These are phyloP conservation scores for Fusarium gaditjirri DNA, from an alignment of 2,329 filamentous ascomycete species.

Conservation along the genomic window DNA sequence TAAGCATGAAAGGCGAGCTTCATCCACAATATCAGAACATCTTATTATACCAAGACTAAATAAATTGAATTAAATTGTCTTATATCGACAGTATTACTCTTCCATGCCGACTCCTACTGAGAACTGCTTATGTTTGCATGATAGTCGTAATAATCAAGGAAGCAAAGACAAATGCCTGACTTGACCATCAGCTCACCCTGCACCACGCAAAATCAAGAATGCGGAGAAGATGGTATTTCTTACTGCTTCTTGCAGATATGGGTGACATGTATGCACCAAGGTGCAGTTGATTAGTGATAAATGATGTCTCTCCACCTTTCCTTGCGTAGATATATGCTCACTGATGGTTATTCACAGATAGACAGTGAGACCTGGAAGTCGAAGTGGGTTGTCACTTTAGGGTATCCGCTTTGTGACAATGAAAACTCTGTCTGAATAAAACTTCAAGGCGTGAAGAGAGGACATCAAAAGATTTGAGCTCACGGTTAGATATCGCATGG, in stretches of 20 bases:
- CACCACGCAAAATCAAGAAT: fast-evolving
- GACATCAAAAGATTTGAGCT: no score
- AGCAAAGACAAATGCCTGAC: not conserved
- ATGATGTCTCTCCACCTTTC: fast-evolving
- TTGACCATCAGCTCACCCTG: not conserved
- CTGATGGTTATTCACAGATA: fast-evolving
- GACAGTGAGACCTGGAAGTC: fast-evolving
- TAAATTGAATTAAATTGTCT: no score
- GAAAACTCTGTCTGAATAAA: not conserved
- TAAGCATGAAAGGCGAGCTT: fast-evolving
- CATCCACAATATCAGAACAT: not conserved
- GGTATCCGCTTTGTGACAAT: no score
- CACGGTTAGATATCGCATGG: fast-evolving
- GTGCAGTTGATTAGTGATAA: not conserved
- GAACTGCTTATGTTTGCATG: not conserved
- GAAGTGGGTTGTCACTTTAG: fast-evolving
- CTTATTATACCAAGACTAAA: no score
- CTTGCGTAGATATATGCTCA: not conserved
- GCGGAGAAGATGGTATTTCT: not conserved
- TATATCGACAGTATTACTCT: no score
- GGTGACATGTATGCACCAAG: not conserved
- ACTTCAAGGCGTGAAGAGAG: fast-evolving
- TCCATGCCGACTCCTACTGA: fast-evolving
- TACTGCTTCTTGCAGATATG: fast-evolving
- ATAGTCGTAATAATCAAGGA: not conserved